A percentile compares a stretch with the other conserved stretches of the same genome.
These are phyloP conservation scores for Naganishia vaughanmartiniae DNA, from an alignment of 768 basidiomycete genomes.

Conservation along the genomic window DNA sequence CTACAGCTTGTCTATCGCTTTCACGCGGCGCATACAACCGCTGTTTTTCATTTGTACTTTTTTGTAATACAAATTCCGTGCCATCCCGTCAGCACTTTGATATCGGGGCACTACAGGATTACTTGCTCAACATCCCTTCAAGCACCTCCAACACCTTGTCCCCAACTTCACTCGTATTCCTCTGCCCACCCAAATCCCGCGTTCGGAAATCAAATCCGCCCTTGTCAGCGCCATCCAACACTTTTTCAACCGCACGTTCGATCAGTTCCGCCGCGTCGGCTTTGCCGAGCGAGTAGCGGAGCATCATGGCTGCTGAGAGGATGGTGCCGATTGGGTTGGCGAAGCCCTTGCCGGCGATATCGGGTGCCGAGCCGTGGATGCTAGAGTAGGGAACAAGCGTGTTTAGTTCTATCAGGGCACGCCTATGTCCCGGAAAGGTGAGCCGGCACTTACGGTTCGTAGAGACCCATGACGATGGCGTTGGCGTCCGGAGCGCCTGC, in stretches of 20 bases:
- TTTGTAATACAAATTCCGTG: neutral
- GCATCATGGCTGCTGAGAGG: constrained; percentile 85
- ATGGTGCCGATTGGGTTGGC: constrained; percentile 95
- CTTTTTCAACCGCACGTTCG: constrained; percentile 85
- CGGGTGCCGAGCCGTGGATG: constrained; percentile 91
- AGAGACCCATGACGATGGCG: constrained; percentile 79
- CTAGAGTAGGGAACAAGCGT: constrained; percentile 22
- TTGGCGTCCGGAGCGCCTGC: constrained; percentile 76
- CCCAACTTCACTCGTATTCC: constrained; percentile 74
- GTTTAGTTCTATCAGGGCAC: no score
- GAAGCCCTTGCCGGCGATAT: constrained; percentile 89
- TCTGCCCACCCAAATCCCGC: constrained; percentile 78
- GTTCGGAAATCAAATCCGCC: constrained; percentile 81
- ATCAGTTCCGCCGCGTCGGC: constrained; percentile 79
- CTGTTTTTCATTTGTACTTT: neutral
- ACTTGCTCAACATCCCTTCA: constrained; percentile 56
- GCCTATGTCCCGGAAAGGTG: no score
- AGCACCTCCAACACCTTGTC: constrained; percentile 75
- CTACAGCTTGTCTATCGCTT: neutral
- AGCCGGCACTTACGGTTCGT: constrained; percentile 65
- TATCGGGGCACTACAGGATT: neutral
- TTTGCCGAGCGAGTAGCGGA: constrained; percentile 89
- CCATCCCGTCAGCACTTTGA: neutral
- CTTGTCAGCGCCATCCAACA: constrained; percentile 65
- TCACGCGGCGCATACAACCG: neutral